These are phyloP conservation scores for Aspergillus egyptiacus DNA, from an alignment of 495 filamentous ascomycete species.

Conservation along the genomic window DNA sequence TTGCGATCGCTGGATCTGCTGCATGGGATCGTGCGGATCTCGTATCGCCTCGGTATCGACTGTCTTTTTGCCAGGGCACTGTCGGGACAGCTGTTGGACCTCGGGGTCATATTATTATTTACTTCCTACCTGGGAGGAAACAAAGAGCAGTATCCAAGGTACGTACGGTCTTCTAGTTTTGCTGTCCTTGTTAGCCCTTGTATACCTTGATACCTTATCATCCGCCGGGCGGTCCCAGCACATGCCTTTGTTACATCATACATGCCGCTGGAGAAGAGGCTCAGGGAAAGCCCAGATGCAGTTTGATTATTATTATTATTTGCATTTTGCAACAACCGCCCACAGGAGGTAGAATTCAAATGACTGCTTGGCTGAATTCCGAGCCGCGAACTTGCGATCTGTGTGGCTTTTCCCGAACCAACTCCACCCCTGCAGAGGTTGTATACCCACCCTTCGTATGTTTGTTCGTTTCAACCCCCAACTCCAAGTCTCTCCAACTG, in stretches of 20 bases:
- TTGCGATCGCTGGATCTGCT: constrained; percentile 9
- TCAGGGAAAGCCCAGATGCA: constrained; percentile 2
- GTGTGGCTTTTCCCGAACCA: constrained; percentile 13
- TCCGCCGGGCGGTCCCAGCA: too few species aligned
- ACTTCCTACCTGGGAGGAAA: too few species aligned
- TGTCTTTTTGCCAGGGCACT: constrained; percentile 2
- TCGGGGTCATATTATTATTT: background rate
- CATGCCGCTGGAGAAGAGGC: background rate
- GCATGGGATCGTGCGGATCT: constrained; percentile 16
- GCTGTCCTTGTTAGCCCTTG: too few species aligned
- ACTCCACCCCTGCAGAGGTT: constrained; percentile 14
- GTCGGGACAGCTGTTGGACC: background rate
- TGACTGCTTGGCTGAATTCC: constrained; percentile 3
- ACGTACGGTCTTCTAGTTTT: constrained; percentile 2
- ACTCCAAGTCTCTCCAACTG: constrained; percentile 1
- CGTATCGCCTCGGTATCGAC: constrained; percentile 18
- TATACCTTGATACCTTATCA: too few species aligned
- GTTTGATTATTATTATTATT: constrained; percentile 5
- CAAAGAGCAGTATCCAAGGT: constrained; percentile 13
- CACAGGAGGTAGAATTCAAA: constrained; percentile 13
- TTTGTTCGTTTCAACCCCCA: background rate
- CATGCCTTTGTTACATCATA: constrained; percentile 3
- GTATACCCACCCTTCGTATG: background rate
- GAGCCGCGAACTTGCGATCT: constrained; percentile 5
- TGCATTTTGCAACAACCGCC: too few species aligned